Conservation (phyloP, 2,329 filamentous ascomycete species). For the Fusarium protoensiforme region DNA sequence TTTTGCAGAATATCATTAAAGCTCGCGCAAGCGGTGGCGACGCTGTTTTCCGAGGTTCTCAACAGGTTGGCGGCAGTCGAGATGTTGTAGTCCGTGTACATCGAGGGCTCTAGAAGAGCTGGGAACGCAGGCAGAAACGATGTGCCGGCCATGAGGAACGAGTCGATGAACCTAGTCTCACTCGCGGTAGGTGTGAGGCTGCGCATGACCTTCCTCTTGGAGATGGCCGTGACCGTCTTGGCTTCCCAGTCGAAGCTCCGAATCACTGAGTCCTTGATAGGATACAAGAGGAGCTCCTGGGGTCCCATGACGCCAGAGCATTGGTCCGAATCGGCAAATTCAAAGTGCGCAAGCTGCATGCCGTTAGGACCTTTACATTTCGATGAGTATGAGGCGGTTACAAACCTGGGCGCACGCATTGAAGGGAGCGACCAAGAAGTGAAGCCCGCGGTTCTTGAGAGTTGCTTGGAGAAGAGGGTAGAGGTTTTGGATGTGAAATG, state of each 20-base stretch:
- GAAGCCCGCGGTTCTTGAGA: slow-evolving; percentile 73
- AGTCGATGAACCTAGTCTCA: slow-evolving; percentile 83
- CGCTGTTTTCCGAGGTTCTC: slow-evolving; percentile 73
- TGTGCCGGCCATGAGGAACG: slow-evolving; percentile 84
- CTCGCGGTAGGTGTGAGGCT: slow-evolving; percentile 71
- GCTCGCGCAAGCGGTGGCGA: slow-evolving; percentile 78
- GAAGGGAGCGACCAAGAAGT: slow-evolving; percentile 87
- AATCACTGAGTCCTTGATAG: slow-evolving; percentile 81
- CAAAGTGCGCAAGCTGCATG: slow-evolving; percentile 79
- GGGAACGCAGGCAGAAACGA: slow-evolving; percentile 84
- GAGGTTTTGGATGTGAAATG: slow-evolving; percentile 76
- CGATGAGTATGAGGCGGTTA: slow-evolving; percentile 4
- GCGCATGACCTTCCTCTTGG: slow-evolving; percentile 77
- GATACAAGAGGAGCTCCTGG: slow-evolving; percentile 86
- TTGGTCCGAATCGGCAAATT: slow-evolving; percentile 73
- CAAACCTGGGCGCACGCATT: slow-evolving; percentile 86
- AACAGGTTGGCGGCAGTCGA: slow-evolving; percentile 83
- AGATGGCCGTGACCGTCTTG: slow-evolving; percentile 69
- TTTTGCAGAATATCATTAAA: slow-evolving; percentile 83
- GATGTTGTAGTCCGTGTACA: slow-evolving; percentile 70
- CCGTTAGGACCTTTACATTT: slow-evolving; percentile 20
- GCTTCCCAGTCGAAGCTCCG: slow-evolving; percentile 74
- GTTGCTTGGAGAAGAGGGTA: slow-evolving; percentile 82
- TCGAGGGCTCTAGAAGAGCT: slow-evolving; percentile 70
- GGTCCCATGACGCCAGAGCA: slow-evolving; percentile 84